These are phyloP conservation scores for Wickerhamiella galacta DNA, from an alignment of 805 yeast species.

Conservation along the genomic window DNA sequence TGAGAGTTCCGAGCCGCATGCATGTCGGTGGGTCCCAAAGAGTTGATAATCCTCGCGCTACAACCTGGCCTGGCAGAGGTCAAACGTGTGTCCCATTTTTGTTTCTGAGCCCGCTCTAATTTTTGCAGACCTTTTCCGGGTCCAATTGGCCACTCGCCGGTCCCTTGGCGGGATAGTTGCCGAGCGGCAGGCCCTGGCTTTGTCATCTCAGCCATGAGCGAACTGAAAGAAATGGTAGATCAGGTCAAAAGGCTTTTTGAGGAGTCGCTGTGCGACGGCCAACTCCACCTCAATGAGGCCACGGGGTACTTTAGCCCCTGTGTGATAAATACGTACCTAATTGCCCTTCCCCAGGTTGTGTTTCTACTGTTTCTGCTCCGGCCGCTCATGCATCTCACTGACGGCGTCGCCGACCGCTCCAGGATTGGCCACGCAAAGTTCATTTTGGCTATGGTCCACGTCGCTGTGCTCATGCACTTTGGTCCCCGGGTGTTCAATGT, in stretches of 20 bases:
- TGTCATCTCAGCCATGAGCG: no score
- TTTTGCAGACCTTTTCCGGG: no score
- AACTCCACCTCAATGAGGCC: slow-evolving; percentile 9
- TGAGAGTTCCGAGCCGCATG: no score
- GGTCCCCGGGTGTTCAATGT: slow-evolving; percentile 14
- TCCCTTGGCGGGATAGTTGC: no score
- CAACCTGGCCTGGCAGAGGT: no score
- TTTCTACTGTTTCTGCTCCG: slow-evolving; percentile 10
- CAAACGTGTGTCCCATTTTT: no score
- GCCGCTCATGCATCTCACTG: slow-evolving; percentile 6
- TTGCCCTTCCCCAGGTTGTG: slow-evolving; percentile 10
- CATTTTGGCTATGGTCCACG: slow-evolving; percentile 9
- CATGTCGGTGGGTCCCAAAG: no score
- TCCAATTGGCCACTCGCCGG: no score
- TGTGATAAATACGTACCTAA: slow-evolving; percentile 14
- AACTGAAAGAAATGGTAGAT: no score
- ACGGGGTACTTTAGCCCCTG: slow-evolving; percentile 15
- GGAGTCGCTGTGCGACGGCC: slow-evolving; percentile 12
- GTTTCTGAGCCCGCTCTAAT: no score
- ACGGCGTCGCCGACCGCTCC: slow-evolving; percentile 9
- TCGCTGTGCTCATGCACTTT: slow-evolving; percentile 3
- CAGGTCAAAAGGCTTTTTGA: slow-evolving; percentile 3
- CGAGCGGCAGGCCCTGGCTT: no score
- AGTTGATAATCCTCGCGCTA: no score
- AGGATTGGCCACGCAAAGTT: slow-evolving; percentile 11